These are phyloP conservation scores for Pseudogymnoascus sp. DNA, from an alignment of 2,329 filamentous ascomycete genomes.

Conservation along the genomic window DNA sequence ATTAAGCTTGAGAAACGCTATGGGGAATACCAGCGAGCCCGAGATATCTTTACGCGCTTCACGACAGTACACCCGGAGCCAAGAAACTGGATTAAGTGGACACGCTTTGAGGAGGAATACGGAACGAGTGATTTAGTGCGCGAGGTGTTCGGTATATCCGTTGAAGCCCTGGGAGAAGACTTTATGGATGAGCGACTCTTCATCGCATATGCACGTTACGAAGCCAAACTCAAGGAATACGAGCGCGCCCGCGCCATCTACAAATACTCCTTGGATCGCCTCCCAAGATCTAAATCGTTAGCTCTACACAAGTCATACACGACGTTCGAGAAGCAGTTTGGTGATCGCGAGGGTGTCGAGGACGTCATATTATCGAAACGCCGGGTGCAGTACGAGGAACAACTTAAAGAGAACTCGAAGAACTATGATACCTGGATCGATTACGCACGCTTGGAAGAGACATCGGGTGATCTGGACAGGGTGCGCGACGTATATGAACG, in stretches of 20 bases:
- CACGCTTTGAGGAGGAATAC: conserved; percentile 91
- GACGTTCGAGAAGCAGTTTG: conserved; percentile 96
- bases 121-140: conserved; percentile 87
- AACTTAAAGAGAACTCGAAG: conserved; percentile 86
- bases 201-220: conserved; percentile 90
- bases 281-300: conserved; percentile 80
- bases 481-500: conserved; percentile 91
- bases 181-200: conserved; percentile 96
- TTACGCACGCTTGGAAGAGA: conserved; percentile 84
- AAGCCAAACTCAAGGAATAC: conserved; percentile 90
- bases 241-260: conserved; percentile 91
- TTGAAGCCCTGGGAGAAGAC: conserved; percentile 86
- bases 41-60: conserved; percentile 83
- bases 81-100: conserved; percentile 98
- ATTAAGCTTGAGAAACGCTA: conserved; percentile 97
- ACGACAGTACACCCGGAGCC: conserved; percentile 91
- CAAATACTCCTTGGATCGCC: conserved; percentile 88
- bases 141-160: conserved; percentile 81
- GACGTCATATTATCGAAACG: conserved; percentile 94
- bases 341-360: conserved; percentile 86
- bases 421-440: conserved; percentile 99
- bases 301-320: conserved; percentile 89
- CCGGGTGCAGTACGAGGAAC: conserved; percentile 86
- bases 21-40: conserved; percentile 81
- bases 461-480: conserved; percentile 70